Percentiles rank a stretch among this genome's conserved stretches.
Conservation (phyloP, 306 rosid species). For the Trifolium subterraneum region DNA sequence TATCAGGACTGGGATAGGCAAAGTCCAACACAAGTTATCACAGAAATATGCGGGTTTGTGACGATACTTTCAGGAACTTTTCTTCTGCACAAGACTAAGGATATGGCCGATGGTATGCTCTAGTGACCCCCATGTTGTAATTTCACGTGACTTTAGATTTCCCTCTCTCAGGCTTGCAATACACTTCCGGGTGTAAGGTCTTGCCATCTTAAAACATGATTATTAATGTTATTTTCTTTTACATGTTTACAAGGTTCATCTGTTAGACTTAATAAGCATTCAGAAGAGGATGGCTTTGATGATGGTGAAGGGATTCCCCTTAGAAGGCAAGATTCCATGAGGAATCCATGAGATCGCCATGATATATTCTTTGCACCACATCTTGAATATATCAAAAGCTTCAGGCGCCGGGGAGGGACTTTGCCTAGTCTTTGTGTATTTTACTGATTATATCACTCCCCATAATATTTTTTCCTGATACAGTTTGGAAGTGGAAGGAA, state of each 20-base stretch:
- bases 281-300: slow-evolving; percentile 72
- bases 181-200: slow-evolving; percentile 11
- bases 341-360: slow-evolving; percentile 45
- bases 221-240: slow-evolving; percentile 30
- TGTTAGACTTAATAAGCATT: slow-evolving; percentile 69
- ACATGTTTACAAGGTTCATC: slow-evolving; percentile 61
- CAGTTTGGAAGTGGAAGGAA: slow-evolving; percentile 56
- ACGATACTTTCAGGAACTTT: slow-evolving; percentile 98
- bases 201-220: slow-evolving; percentile 28
- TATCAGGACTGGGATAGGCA: slow-evolving; percentile 99
- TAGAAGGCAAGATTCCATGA: slow-evolving; percentile 78
- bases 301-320: slow-evolving; percentile 90
- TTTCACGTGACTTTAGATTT: not conserved
- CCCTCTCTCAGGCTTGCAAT: not conserved
- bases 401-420: slow-evolving; percentile 47
- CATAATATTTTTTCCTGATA: slow-evolving; percentile 47
- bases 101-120: slow-evolving; percentile 86
- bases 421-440: slow-evolving; percentile 49
- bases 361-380: slow-evolving; percentile 43
- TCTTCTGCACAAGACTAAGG: slow-evolving; percentile 99
- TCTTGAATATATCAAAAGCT: slow-evolving; percentile 32
- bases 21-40: slow-evolving; percentile 97
- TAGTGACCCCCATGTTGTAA: slow-evolving; percentile 4
- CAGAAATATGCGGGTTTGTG: slow-evolving; percentile 98
- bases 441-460: slow-evolving; percentile 44